Evolutionary conservation across 257 asterid species (phyloP).

Genomic region (Voacanga thouarsii): DNA sequence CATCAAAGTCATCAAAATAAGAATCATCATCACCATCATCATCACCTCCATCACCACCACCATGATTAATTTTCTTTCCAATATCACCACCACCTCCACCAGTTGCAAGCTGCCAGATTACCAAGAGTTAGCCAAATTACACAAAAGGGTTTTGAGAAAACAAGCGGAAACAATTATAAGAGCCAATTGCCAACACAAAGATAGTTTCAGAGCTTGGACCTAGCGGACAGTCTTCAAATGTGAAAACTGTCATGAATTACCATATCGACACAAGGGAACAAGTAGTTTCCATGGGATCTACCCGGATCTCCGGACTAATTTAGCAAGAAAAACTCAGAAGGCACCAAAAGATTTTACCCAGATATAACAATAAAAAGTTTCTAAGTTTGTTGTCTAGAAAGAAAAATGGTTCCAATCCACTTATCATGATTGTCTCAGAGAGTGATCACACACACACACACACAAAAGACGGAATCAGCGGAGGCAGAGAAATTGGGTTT

Average conservation of each 20-base stretch:
- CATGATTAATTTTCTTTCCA: conserved; percentile 80
- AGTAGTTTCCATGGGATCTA: not conserved
- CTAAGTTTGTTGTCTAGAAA: not conserved
- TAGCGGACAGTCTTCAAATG: not conserved
- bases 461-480: not conserved
- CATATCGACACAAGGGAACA: not conserved
- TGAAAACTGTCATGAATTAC: not conserved
- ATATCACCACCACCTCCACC: conserved; percentile 94
- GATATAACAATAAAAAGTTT: not conserved
- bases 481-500: conserved; percentile 31
- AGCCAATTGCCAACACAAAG: not conserved
- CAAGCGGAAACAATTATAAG: not conserved
- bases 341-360: not conserved
- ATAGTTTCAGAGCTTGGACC: not conserved
- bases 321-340: not conserved
- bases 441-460: too few species aligned
- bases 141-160: not conserved
- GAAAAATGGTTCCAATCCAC: not conserved
- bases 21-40: conserved; percentile 99
- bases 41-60: conserved; percentile 99
- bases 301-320: not conserved
- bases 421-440: not conserved
- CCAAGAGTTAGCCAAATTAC: not conserved
- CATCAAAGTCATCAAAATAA: conserved; percentile 93
- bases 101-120: conserved; percentile 56